Percentiles rank a stretch among this genome's conserved stretches.
Evolutionary conservation across 257 asterid species (phyloP).

Genomic region (Nicotiana knightiana): DNA sequence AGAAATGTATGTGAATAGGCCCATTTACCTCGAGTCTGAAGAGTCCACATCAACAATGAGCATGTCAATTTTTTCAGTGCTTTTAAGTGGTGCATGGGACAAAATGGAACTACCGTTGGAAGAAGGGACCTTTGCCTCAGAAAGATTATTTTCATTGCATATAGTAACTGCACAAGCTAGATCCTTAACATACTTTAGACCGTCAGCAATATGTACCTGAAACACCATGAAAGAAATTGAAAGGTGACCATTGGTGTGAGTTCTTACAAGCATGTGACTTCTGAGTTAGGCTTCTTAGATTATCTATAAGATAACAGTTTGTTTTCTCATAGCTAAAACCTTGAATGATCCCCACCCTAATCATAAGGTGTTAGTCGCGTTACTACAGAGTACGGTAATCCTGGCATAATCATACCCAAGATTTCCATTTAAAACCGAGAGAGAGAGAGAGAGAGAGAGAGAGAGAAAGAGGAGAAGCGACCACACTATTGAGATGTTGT

Average conservation of each 20-base stretch:
- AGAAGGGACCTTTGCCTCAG: conserved; percentile 9
- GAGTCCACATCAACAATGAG: conserved; percentile 94
- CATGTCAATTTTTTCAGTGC: conserved; percentile 35
- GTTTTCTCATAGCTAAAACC: not conserved
- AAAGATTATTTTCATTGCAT: conserved; percentile 10
- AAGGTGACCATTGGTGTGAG: not conserved
- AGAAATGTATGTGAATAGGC: not conserved
- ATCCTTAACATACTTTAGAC: conserved; percentile 51
- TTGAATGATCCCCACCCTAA: not conserved
- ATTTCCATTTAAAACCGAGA: not conserved
- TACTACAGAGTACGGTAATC: not conserved
- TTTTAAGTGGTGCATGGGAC: conserved; percentile 28
- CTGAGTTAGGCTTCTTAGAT: not conserved
- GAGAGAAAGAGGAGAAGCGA: not conserved
- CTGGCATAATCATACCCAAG: not conserved
- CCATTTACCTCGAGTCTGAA: conserved; percentile 63
- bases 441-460: not conserved
- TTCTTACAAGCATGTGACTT: not conserved
- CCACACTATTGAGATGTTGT: not conserved
- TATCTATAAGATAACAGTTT: not conserved
- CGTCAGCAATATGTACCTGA: conserved; percentile 73
- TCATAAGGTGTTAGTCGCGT: not conserved
- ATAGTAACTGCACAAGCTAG: conserved; percentile 27
- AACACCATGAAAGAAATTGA: not conserved
- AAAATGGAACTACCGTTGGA: conserved; percentile 13